Conservation (phyloP, 2,329 filamentous ascomycete genomes). For the Aureobasidium sp. region DNA sequence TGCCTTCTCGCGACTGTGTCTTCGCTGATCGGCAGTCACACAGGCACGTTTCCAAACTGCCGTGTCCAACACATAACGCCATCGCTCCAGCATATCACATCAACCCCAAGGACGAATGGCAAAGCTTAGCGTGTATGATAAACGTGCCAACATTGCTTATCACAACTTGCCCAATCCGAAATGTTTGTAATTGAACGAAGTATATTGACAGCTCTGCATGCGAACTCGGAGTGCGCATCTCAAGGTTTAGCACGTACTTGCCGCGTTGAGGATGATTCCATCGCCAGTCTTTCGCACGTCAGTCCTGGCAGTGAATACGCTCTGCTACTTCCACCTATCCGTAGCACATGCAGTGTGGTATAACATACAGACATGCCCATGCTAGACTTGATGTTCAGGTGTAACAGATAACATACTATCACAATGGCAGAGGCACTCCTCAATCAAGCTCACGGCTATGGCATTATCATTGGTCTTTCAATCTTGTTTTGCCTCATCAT, state of each 20-base stretch:
- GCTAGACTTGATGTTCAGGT: no score
- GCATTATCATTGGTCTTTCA: slow-evolving; percentile 43
- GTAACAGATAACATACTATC: background rate
- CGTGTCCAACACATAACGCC: background rate
- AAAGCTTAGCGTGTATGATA: background rate
- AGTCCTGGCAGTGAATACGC: background rate
- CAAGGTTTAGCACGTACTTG: background rate
- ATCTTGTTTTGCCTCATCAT: slow-evolving; percentile 44
- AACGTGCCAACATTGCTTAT: background rate
- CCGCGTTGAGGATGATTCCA: slow-evolving; percentile 16
- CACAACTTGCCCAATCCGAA: background rate
- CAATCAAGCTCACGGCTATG: slow-evolving; percentile 36
- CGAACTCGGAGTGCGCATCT: background rate
- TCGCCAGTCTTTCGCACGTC: slow-evolving; percentile 13
- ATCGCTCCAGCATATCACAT: background rate
- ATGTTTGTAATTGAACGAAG: background rate
- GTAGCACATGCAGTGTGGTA: background rate
- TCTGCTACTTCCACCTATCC: background rate
- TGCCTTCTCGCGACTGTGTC: background rate
- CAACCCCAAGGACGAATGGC: background rate
- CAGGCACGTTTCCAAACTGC: background rate
- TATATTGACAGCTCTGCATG: background rate
- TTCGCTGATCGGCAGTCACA: background rate
- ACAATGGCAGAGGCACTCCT: slow-evolving; percentile 25
- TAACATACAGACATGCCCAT: background rate